Conservation (phyloP, 805 yeast species). For the Zygotorulaspora sp. region DNA sequence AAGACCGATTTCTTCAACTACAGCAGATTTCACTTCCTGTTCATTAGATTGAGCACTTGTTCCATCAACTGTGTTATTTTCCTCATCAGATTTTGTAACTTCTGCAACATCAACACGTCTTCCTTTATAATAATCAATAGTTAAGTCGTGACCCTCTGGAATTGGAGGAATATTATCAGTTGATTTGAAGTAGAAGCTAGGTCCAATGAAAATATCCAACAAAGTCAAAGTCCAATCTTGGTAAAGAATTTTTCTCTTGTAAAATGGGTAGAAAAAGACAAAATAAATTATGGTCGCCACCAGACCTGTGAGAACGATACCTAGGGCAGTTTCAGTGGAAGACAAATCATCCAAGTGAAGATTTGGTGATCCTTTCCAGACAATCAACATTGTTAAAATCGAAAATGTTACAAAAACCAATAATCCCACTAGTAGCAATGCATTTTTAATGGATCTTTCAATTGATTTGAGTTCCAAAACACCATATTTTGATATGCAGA, state of each 20-base stretch:
- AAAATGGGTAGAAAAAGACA: slow-evolving; percentile 55
- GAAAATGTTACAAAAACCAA: slow-evolving; percentile 57
- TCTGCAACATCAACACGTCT: slow-evolving; percentile 39
- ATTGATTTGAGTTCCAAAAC: slow-evolving; percentile 47
- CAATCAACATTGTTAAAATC: slow-evolving; percentile 69
- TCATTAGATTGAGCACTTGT: slow-evolving; percentile 14
- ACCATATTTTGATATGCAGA: slow-evolving; percentile 52
- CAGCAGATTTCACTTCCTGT: slow-evolving; percentile 20
- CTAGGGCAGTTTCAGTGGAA: slow-evolving; percentile 48
- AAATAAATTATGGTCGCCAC: slow-evolving; percentile 50
- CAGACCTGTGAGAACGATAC: slow-evolving; percentile 62
- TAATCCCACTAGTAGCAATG: slow-evolving; percentile 53
- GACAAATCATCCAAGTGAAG: slow-evolving; percentile 52
- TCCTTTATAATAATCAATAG: slow-evolving; percentile 63
- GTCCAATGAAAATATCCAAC: slow-evolving; percentile 56
- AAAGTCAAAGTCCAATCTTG: slow-evolving; percentile 63
- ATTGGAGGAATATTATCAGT: slow-evolving; percentile 59
- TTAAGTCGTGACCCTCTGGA: slow-evolving; percentile 53
- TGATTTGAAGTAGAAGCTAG: slow-evolving; percentile 49
- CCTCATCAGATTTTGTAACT: slow-evolving; percentile 15
- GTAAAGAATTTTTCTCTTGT: slow-evolving; percentile 53
- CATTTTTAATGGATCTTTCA: slow-evolving; percentile 51
- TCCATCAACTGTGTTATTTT: slow-evolving; percentile 6
- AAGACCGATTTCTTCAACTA: slow-evolving; percentile 21
- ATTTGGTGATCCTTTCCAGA: slow-evolving; percentile 76